Evolutionary conservation across 805 yeast species (phyloP).

Genomic region (Kuraishia borneana): DNA sequence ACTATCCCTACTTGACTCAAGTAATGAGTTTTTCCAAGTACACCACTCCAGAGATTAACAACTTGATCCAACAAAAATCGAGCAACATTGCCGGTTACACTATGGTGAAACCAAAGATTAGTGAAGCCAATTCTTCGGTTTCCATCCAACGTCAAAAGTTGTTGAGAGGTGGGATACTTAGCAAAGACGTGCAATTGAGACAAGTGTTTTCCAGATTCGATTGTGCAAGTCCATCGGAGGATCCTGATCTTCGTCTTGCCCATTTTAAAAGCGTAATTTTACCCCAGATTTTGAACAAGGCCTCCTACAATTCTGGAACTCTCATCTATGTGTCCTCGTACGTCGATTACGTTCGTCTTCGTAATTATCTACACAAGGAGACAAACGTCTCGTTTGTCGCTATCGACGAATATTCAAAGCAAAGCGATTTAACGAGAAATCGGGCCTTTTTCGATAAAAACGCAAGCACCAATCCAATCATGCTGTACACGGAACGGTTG

Average conservation of each 20-base stretch:
- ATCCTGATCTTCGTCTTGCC: constrained; percentile 77
- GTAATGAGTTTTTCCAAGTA: constrained; percentile 66
- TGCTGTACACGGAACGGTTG: constrained; percentile 89
- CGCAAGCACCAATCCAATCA: constrained; percentile 27
- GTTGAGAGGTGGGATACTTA: constrained; percentile 16
- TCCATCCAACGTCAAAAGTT: constrained; percentile 40
- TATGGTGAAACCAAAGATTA: constrained; percentile 37
- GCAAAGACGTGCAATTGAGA: constrained; percentile 35
- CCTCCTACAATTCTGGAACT: constrained; percentile 62
- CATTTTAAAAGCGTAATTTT: constrained; percentile 64
- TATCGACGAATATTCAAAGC: constrained; percentile 74
- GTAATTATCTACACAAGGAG: constrained; percentile 53
- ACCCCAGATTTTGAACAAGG: constrained; percentile 56
- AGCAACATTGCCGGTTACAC: constrained; percentile 49
- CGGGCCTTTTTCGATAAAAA: constrained; percentile 55
- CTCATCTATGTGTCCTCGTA: constrained; percentile 78
- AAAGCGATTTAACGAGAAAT: constrained; percentile 57
- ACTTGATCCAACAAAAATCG: constrained; percentile 37
- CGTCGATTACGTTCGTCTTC: constrained; percentile 72
- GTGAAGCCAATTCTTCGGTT: constrained; percentile 41
- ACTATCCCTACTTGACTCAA: constrained; percentile 65
- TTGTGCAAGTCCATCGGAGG: constrained; percentile 40
- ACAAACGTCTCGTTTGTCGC: constrained; percentile 58
- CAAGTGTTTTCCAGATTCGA: constrained; percentile 69
- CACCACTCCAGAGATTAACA: constrained; percentile 72